phyloP scores from a whole-genome alignment of 306 rosid species.

The Fagus crenata region DNA sequence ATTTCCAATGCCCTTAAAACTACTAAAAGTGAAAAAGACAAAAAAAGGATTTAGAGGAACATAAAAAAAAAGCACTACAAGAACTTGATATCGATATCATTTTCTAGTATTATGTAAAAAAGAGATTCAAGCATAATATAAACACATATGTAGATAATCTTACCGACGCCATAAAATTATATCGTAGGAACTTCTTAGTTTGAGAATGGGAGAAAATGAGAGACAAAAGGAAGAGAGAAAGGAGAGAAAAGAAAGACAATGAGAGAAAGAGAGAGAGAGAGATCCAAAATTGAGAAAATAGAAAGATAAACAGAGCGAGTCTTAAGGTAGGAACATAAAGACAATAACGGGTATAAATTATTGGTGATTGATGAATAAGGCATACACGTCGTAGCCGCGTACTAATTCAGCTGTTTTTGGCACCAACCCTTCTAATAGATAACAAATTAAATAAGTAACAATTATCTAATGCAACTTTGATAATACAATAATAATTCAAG shows the following conservation, averaged over 20 bases:
- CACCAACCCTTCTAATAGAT: neutral
- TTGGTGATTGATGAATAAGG: constrained; percentile 7
- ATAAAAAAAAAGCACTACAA: too few species aligned
- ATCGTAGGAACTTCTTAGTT: constrained; percentile 18
- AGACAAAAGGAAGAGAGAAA: neutral
- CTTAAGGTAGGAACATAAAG: neutral
- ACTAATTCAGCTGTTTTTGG: neutral
- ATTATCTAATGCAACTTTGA: too few species aligned
- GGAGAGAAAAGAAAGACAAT: neutral
- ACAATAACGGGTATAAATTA: constrained; percentile 8
- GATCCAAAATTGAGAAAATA: neutral
- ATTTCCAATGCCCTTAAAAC: too few species aligned
- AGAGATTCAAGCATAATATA: too few species aligned
- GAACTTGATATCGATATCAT: too few species aligned
- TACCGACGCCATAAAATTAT: constrained; percentile 44
- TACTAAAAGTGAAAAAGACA: neutral
- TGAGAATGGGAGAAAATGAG: constrained; percentile 10
- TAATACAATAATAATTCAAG: too few species aligned
- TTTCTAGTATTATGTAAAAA: too few species aligned
- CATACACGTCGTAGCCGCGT: neutral
- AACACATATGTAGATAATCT: neutral
- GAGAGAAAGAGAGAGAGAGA: neutral
- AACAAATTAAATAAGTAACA: too few species aligned
- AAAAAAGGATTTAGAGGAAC: neutral
- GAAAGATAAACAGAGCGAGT: neutral